Evolutionary conservation across 2,329 filamentous ascomycete species (phyloP).

Genomic region (Mycocentrospora acerina): DNA sequence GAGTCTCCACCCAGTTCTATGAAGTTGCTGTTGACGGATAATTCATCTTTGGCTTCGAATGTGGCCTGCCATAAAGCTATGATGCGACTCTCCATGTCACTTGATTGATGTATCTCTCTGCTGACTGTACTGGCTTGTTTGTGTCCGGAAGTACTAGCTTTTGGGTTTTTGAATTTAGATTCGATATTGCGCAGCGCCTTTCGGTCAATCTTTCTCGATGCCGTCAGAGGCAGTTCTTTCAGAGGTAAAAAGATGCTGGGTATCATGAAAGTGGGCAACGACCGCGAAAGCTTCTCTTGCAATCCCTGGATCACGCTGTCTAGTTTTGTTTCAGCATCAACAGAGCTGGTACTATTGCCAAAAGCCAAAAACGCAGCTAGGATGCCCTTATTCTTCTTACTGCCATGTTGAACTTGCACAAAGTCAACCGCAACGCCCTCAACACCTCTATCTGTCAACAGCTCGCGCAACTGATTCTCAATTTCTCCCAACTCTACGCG

Average conservation of each 20-base stretch:
- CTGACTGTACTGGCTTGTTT: too few relatives aligned
- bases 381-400: neutral
- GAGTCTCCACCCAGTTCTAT: neutral
- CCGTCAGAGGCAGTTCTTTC: neutral
- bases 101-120: too few relatives aligned
- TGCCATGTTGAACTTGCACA: neutral
- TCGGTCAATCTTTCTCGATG: neutral
- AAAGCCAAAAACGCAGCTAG: conserved; percentile 1
- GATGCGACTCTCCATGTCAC: too few relatives aligned
- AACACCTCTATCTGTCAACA: neutral
- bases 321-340: neutral
- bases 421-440: neutral
- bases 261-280: neutral
- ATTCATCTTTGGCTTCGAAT: neutral
- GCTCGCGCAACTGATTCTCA: too few relatives aligned
- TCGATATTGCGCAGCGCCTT: neutral
- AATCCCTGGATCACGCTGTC: neutral
- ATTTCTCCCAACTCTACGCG: conserved; percentile 13
- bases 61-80: neutral
- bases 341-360: neutral
- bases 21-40: neutral
- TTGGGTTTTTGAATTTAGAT: too few relatives aligned
- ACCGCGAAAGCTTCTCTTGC: neutral
- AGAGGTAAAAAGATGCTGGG: neutral
- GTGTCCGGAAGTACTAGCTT: neutral